These are phyloP conservation scores for Cercospora zeina DNA, from an alignment of 2,329 filamentous ascomycete genomes.

Conservation along the genomic window DNA sequence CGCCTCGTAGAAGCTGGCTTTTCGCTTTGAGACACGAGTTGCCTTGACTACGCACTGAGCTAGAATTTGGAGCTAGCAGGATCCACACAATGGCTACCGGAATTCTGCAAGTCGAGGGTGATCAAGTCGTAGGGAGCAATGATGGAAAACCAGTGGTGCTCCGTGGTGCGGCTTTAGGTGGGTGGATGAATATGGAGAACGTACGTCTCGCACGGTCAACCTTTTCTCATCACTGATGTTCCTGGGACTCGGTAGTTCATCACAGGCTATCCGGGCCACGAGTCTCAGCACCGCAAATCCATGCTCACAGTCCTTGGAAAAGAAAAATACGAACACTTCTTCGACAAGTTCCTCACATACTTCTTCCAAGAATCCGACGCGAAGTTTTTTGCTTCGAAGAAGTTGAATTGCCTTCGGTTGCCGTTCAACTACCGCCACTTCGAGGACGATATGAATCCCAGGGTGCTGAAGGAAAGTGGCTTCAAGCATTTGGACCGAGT, in stretches of 20 bases:
- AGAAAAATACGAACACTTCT: conserved; percentile 62
- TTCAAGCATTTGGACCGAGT: conserved; percentile 55
- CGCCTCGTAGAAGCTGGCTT: neutral
- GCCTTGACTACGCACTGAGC: neutral
- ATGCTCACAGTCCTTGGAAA: conserved; percentile 56
- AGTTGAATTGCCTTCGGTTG: conserved; percentile 60
- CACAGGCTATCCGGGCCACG: conserved; percentile 61
- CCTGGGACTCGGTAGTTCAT: conserved; percentile 56
- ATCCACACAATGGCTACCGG: conserved; percentile 15
- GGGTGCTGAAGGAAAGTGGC: conserved; percentile 49
- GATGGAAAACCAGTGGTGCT: conserved; percentile 51
- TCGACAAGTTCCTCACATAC: conserved; percentile 58
- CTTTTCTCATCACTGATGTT: conserved; percentile 30
- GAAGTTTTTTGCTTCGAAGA: conserved; percentile 57
- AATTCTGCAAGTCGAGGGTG: conserved; percentile 41
- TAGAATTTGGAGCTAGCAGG: neutral
- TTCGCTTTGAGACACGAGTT: neutral
- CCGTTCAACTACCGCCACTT: conserved; percentile 64
- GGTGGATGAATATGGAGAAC: conserved; percentile 47
- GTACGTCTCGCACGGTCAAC: conserved; percentile 22
- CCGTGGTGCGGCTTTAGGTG: conserved; percentile 50
- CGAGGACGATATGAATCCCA: conserved; percentile 53
- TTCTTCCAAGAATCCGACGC: conserved; percentile 63
- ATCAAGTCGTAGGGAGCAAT: conserved; percentile 48
- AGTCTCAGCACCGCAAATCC: conserved; percentile 57